phyloP scores from a whole-genome alignment of 371 early-diverging fungal genomes.

The Mortierella sp. region DNA sequence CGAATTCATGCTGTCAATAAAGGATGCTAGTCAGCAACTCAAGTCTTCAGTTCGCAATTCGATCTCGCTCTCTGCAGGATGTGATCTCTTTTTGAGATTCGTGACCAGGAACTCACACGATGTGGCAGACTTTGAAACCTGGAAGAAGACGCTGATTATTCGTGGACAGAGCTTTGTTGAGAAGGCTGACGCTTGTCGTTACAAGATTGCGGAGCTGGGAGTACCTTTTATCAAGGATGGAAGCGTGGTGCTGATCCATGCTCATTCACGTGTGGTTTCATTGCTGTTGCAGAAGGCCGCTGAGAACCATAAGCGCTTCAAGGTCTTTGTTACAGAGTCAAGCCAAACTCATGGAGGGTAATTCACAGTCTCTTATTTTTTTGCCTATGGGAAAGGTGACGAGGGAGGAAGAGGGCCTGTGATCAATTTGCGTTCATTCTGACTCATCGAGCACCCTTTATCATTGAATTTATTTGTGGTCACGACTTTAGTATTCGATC shows the following conservation, averaged over 20 bases:
- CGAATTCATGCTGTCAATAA: constrained; percentile 87
- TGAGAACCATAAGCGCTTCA: constrained; percentile 83
- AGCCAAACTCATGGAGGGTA: constrained; percentile 87
- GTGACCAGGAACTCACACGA: constrained; percentile 79
- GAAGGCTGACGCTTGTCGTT: constrained; percentile 78
- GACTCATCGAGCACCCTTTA: constrained; percentile 31
- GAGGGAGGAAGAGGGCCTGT: not conserved
- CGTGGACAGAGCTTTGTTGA: constrained; percentile 81
- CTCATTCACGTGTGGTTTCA: constrained; percentile 96
- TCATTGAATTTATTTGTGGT: not conserved
- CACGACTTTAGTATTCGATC: constrained; percentile 72
- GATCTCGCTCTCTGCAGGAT: constrained; percentile 87
- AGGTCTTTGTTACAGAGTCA: constrained; percentile 89
- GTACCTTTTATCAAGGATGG: constrained; percentile 92
- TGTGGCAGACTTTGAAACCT: constrained; percentile 83
- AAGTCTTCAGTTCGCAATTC: constrained; percentile 71
- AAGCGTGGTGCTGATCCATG: constrained; percentile 91
- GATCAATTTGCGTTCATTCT: constrained; percentile 21
- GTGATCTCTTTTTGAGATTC: constrained; percentile 89
- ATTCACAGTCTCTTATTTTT: not conserved
- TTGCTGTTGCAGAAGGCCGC: constrained; percentile 83
- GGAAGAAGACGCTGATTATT: constrained; percentile 80
- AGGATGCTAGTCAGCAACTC: constrained; percentile 74
- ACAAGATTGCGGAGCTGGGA: constrained; percentile 87
- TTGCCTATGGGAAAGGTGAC: not conserved